Evolutionary conservation across 257 asterid species (phyloP).

Genomic region (Lantana camara): DNA sequence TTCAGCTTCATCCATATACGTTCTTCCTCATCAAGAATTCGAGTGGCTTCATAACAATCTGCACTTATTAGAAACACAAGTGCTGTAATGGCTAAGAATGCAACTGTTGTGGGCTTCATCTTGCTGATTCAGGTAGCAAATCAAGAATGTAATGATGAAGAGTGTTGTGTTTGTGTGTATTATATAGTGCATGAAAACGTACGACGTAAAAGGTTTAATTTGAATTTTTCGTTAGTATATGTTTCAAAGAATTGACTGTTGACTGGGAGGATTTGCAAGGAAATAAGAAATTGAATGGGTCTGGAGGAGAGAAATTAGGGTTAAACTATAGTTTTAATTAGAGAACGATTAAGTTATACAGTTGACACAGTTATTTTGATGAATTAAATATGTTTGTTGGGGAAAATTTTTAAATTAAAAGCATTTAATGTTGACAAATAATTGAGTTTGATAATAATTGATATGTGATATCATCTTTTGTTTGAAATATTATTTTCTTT

Average conservation of each 20-base stretch:
- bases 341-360: not conserved
- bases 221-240: constrained; percentile 5
- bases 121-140: not conserved
- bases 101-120: constrained; percentile 13
- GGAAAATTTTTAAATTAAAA: too few relatives aligned
- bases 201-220: constrained; percentile 5
- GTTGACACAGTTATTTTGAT: not conserved
- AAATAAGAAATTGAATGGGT: constrained; percentile 33
- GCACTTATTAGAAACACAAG: constrained; percentile 23
- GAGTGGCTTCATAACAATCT: constrained; percentile 36
- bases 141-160: not conserved
- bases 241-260: constrained; percentile 30
- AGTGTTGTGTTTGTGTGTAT: not conserved
- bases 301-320: constrained; percentile 9
- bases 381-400: not conserved
- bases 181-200: constrained; percentile 11
- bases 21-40: constrained; percentile 48
- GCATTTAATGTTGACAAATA: too few relatives aligned
- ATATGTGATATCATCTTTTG: too few relatives aligned
- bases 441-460: too few relatives aligned
- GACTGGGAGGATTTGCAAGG: constrained; percentile 21
- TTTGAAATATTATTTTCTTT: too few relatives aligned
- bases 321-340: not conserved
- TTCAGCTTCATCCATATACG: constrained; percentile 35
- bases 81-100: constrained; percentile 14